Conservation (phyloP, 179 eudicot species). For the Nepenthes alata region DNA sequence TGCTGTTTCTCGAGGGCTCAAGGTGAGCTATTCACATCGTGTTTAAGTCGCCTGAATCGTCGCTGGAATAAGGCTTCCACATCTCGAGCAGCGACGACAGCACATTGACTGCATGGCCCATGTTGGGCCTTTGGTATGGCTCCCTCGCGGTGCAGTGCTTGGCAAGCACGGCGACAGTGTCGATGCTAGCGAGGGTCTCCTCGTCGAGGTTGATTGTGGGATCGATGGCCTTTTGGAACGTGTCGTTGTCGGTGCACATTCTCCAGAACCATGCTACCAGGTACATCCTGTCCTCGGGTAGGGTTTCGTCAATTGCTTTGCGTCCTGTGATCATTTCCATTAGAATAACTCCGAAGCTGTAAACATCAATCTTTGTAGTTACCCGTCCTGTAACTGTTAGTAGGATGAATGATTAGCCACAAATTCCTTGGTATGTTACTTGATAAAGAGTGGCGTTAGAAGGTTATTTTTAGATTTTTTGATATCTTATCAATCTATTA, state of each 20-base stretch:
- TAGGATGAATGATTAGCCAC: too few species aligned
- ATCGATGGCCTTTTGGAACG: conserved; percentile 26
- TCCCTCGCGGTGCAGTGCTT: conserved; percentile 38
- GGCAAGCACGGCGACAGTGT: conserved; percentile 33
- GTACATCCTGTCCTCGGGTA: conserved; percentile 39
- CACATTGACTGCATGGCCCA: conserved; percentile 35
- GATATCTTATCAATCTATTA: too few species aligned
- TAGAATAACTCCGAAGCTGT: conserved; percentile 34
- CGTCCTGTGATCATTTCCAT: conserved; percentile 43
- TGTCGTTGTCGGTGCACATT: conserved; percentile 23
- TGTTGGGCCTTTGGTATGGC: conserved; percentile 37
- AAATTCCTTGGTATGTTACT: too few species aligned
- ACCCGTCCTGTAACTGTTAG: conserved; percentile 35
- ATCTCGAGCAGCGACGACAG: conserved; percentile 28
- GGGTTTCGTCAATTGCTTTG: conserved; percentile 30
- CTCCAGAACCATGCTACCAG: conserved; percentile 41
- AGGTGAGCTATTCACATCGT: conserved; percentile 31
- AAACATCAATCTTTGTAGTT: conserved; percentile 39
- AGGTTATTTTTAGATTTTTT: too few species aligned
- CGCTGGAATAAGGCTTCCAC: conserved; percentile 27
- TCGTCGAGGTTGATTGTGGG: conserved; percentile 19
- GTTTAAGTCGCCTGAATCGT: conserved; percentile 11
- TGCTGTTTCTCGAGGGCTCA: conserved; percentile 42
- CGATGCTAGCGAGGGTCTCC: conserved; percentile 20
- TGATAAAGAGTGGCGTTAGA: too few species aligned